Evolutionary conservation across 2,329 filamentous ascomycete genomes (phyloP), one percentile per base, ranked within the genome.

Genomic region (Sporothrix brasiliensis): DNA sequence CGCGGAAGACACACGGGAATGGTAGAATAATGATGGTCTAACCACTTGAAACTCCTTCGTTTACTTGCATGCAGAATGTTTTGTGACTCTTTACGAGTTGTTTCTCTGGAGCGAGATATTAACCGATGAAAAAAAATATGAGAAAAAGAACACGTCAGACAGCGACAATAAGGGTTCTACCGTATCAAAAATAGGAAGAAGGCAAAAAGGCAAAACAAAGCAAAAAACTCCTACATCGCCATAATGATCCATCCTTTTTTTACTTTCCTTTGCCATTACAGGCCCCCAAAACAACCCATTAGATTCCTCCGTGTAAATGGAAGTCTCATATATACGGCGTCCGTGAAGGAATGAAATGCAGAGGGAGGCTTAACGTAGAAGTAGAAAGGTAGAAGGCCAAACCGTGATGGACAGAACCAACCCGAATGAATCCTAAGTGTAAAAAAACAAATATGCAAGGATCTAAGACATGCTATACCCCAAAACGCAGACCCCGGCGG

Each of bases 361-460:
- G 30, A 69, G 30, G 34, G 10, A 67, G 49, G 49, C n/a, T 39
- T 53, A 13, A 50, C 44, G 44, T 50, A 30, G 61, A 50, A 65
- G 50, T n/a, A 24, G 44, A 50, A 66, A 52, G 61, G 24, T 39
- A 52, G 11, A 30, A 21, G 21, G 60, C 41, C 21, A 41, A 30
- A 30, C 60, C 39, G 39, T 27, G 9, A 41, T 30, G n/a, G 24
- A 39, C 63, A 19, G 11, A 53, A 52, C 50, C 24, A 50, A 44
- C 44, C 61, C 44, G 53, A 67, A 53, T n/a, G 47, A 14, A 52
- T 34, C 63, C 44, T 47, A 52, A 14, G 47, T 52, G 19, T 41
- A 21, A 50, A 65, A 65, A 49, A 41, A 27, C 58, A 63, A 24
- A 65, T 50, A 65, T 65, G 41, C 61, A 65, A 65, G 24, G 61